Base-by-base conservation (phyloP, 192 early-diverging fungal genomes). In the Coemansia sp. region DNA sequence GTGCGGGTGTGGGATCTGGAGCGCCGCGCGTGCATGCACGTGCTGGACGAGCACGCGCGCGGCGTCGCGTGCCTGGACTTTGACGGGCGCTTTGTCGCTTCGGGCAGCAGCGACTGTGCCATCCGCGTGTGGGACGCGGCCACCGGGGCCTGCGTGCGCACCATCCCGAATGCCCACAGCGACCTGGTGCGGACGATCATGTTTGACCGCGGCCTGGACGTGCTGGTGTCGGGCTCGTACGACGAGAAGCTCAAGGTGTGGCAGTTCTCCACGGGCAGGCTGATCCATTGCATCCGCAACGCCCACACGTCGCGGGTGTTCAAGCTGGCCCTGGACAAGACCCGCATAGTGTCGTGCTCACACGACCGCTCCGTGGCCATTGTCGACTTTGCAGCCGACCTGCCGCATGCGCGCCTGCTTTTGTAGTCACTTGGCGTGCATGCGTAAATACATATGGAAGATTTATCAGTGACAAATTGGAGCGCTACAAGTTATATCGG, bases 21-120 rank as follows among this genome's bases (percentile, higher is more conserved):
- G 21, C 83, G 82, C 0, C 91, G 90, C 20, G 47, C 78, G 37
- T 82, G 80, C 36, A 23, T 88, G 16, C 68, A 75, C 29, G 82
- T 76, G 23, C 79, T 92, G 32, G 59, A 64, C 12, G 91, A 87
- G 5, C 90, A 96, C 60, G 56, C 62, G 3, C 80, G 89, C 5
- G 91, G 92, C 14, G 79, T 97, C 11, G 91, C 92, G 0, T 92
- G 91, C 48, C 76, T 95, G 5, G 88, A 92, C 47, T 93, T 86
- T 68, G 90, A 97, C 47, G 92, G 90, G 25, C 73, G 77, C 7
- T 61, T 72, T 25, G 88, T 95, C 47, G 83, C 89, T 7, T 87
- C 86, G 21, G 94, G 94, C 19, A 88, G 86, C 21, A 87, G 83
- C 45, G 88, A 90, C 63, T 60, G 77, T 22, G 78, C 83, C 6